These are phyloP conservation scores for Dactylellina drechsleri DNA, from an alignment of 2,329 filamentous ascomycete species.

Conservation along the genomic window DNA sequence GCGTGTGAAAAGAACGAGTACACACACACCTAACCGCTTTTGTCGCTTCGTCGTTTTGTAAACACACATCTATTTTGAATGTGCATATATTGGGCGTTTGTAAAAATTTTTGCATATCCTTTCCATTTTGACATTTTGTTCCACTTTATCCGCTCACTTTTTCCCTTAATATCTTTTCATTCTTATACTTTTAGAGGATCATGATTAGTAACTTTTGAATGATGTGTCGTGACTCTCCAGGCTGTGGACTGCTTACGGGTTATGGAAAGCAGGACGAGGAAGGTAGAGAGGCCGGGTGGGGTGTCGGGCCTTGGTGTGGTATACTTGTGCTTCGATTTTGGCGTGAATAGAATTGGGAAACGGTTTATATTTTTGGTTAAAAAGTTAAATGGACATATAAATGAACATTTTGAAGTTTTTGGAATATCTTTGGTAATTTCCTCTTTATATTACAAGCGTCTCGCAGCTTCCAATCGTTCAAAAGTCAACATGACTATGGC, in stretches of 20 bases:
- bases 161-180: constrained; percentile 12
- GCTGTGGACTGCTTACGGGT: constrained; percentile 36
- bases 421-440: too few relatives aligned
- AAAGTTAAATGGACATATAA: too few relatives aligned
- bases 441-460: too few relatives aligned
- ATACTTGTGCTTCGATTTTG: background rate
- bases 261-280: constrained; percentile 22
- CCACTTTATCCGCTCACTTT: background rate
- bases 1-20: constrained; percentile 17
- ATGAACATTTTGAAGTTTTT: too few relatives aligned
- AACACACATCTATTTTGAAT: constrained; percentile 20
- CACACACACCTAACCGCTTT: background rate
- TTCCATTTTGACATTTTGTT: background rate
- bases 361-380: background rate
- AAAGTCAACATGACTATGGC: too few relatives aligned
- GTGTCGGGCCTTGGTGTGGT: background rate
- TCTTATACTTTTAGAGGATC: constrained; percentile 21
- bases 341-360: background rate
- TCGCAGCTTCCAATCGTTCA: too few relatives aligned
- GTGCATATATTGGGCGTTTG: constrained; percentile 36
- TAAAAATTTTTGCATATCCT: constrained; percentile 13
- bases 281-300: constrained; percentile 15
- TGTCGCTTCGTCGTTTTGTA: constrained; percentile 2
- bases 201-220: constrained; percentile 52
- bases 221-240: constrained; percentile 49